Evolutionary conservation across 306 rosid genomes (phyloP).

Genomic region (Quercus suber): DNA sequence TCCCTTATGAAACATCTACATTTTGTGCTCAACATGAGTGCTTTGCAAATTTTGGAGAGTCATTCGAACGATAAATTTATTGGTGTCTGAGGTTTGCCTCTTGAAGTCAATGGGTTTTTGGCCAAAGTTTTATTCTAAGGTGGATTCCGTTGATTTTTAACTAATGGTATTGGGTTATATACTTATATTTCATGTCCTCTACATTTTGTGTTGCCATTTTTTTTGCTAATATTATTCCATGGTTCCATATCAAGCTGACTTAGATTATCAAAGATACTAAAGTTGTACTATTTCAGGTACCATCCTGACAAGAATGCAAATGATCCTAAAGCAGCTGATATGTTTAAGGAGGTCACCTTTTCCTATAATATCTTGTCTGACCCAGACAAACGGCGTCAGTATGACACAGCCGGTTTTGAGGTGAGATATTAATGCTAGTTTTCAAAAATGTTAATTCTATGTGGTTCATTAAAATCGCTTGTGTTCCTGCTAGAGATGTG

Average conservation of each 20-base stretch:
- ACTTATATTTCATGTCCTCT: not conserved
- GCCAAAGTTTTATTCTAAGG: not conserved
- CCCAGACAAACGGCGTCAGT: constrained; percentile 89
- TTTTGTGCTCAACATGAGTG: not conserved
- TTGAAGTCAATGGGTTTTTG: not conserved
- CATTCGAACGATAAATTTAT: not conserved
- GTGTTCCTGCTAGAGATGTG: constrained; percentile 6
- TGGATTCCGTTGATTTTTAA: not conserved
- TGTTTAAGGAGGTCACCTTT: constrained; percentile 93
- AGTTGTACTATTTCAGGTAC: constrained; percentile 56
- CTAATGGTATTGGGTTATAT: not conserved
- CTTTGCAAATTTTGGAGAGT: not conserved
- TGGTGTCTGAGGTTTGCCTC: not conserved
- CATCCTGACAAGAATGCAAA: constrained; percentile 99
- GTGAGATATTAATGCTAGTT: constrained; percentile 38
- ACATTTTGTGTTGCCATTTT: constrained; percentile 18
- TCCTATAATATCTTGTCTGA: constrained; percentile 83
- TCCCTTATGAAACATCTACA: not conserved
- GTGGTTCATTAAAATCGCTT: constrained; percentile 18
- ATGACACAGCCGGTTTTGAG: constrained; percentile 94
- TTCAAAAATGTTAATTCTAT: constrained; percentile 13
- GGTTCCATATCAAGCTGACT: constrained; percentile 10
- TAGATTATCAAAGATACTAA: constrained; percentile 15
- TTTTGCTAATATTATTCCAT: constrained; percentile 15
- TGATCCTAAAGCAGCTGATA: constrained; percentile 96